Evolutionary conservation across 495 filamentous ascomycete species (phyloP), one percentile per base, ranked within the genome.

Genomic region (Hypoxylon rickii): DNA sequence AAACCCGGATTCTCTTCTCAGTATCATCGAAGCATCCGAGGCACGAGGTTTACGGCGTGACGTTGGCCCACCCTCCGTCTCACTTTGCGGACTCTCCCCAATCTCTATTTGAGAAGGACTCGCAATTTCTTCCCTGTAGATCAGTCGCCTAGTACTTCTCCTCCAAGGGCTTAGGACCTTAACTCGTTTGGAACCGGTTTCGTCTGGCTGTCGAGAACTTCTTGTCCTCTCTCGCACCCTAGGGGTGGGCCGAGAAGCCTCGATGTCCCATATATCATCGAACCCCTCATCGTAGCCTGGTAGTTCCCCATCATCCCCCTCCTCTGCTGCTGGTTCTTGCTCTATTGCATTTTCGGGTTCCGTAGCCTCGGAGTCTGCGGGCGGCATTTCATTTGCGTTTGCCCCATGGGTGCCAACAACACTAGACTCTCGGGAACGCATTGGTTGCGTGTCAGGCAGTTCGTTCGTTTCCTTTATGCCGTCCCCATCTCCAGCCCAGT

Each of bases 101-200:
- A 69, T 66, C 26, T 66, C 63, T 69, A 69, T 69, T 66, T 69
- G 66, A 62, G 66, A 61, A 43, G 66, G 55, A 33, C 37, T 68
- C 32, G 60, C 61, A 51, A 66, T 57, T 32, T 71, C 66, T 18
- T 71, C 59, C 39, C 61, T 61, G 37, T 68, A 71, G 33, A 67
- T 59, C 3, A 69, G 59, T 16, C 64, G 62, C 17, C 63, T 65
- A 31, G 21, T 62, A 8, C 62, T 70, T 43, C 73, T 72, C 39
- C 65, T 73, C 73, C 74, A 78, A 0, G 74, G 73, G 34, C 73
- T 78, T 19, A 73, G 75, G 4, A 79, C 58, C 53, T 73, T 77
- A 36, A 51, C 66, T 52, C 73, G 65, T 55, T 67, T 70, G 32
- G 75, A 63, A 11, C 68, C 36, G 12, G 56, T 50, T 5, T 50